Conservation (phyloP, 169 alveolate species). For the Plasmodium yoelii region DNA sequence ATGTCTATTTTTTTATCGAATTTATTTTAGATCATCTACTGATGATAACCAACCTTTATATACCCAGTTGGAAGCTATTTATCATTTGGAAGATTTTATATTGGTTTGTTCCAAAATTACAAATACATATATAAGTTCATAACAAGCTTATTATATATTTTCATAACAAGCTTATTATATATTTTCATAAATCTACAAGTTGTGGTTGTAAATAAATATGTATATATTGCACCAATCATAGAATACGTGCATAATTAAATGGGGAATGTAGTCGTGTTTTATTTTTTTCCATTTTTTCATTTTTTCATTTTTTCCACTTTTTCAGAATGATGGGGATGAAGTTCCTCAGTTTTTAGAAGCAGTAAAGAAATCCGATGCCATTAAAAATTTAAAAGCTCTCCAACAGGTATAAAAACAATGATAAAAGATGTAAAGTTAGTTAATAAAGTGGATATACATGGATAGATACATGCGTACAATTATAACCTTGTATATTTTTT, state of each 20-base stretch:
- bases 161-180: neutral
- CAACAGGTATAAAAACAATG: conserved; percentile 73
- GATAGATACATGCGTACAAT: too few species aligned
- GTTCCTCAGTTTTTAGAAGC: conserved; percentile 85
- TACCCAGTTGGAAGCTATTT: conserved; percentile 92
- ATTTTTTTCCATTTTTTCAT: neutral
- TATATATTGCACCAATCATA: neutral
- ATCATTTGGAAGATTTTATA: conserved; percentile 91
- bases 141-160: neutral
- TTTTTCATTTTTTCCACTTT: neutral
- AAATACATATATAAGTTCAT: neutral
- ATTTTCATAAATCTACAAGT: neutral
- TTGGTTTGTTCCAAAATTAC: conserved; percentile 73
- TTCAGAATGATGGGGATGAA: conserved; percentile 83
- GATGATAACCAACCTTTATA: conserved; percentile 84
- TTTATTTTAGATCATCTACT: conserved; percentile 73
- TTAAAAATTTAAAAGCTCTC: conserved; percentile 79
- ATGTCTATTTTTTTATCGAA: conserved; percentile 10
- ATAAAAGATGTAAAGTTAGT: neutral
- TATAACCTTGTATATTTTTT: neutral
- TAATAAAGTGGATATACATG: neutral
- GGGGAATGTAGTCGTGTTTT: neutral
- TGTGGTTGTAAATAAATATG: neutral
- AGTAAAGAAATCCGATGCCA: conserved; percentile 85
- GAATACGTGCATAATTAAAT: neutral